A percentile compares a stretch with the other conserved stretches of the same genome.
These are phyloP conservation scores for Diutina pseudorugosa DNA, from an alignment of 1,139 yeast species.

Conservation along the genomic window DNA sequence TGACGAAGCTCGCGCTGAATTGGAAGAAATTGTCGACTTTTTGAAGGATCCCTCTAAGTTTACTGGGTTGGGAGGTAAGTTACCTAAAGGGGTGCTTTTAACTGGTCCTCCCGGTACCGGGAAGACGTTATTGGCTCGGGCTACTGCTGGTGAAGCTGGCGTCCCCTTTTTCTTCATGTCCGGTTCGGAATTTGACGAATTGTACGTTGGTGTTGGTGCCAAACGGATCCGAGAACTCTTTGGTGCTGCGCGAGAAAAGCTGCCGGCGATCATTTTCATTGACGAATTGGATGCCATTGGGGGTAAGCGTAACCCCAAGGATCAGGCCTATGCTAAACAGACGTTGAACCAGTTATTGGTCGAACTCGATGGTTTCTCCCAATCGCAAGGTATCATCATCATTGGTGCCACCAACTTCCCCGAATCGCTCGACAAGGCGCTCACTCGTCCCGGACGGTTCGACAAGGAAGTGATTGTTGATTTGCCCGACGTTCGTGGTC, in stretches of 20 bases:
- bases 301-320: constrained; percentile 93
- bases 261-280: constrained; percentile 94
- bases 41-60: constrained; percentile 91
- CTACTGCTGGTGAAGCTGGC: constrained; percentile 99
- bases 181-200: constrained; percentile 95
- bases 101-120: constrained; percentile 99
- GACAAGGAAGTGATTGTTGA: constrained; percentile 94
- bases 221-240: constrained; percentile 92
- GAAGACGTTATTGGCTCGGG: constrained; percentile 91
- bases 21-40: constrained; percentile 94
- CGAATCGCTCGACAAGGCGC: constrained; percentile 89
- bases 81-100: constrained; percentile 91
- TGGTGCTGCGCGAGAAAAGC: constrained; percentile 83
- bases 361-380: constrained; percentile 93
- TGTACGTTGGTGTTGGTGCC: constrained; percentile 98
- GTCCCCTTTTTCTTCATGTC: constrained; percentile 98
- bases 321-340: constrained; percentile 96
- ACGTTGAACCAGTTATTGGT: constrained; percentile 91
- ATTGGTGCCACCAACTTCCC: constrained; percentile 99
- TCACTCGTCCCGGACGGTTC: constrained; percentile 96
- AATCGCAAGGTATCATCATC: constrained; percentile 83
- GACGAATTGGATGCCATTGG: constrained; percentile 98
- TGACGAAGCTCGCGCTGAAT: constrained; percentile 95
- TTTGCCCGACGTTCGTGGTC: constrained; percentile 94
- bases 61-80: constrained; percentile 92